Conservation (phyloP, 2,329 filamentous ascomycete genomes). For the Cladophialophora yegresii region DNA sequence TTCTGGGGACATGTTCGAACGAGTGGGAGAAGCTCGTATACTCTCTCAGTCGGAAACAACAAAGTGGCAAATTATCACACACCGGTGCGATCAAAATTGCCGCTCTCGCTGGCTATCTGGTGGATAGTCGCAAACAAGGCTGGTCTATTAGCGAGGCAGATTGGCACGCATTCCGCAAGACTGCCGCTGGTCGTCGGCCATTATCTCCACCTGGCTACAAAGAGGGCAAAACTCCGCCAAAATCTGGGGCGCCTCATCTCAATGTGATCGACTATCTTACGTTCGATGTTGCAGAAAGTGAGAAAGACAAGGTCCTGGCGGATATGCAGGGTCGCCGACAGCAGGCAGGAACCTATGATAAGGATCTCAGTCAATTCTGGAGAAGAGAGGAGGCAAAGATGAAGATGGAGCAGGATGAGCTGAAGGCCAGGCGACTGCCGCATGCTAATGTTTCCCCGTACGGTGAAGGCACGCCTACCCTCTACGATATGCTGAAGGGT, state of each 20-base stretch:
- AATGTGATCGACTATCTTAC: slow-evolving; percentile 51
- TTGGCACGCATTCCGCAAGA: slow-evolving; percentile 38
- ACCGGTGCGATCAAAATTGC: slow-evolving; percentile 44
- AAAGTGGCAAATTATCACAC: slow-evolving; percentile 49
- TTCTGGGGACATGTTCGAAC: slow-evolving; percentile 57
- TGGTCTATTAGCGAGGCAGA: slow-evolving; percentile 45
- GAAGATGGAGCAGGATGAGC: slow-evolving; percentile 26
- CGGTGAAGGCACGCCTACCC: not conserved
- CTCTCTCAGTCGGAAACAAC: slow-evolving; percentile 32
- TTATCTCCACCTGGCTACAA: slow-evolving; percentile 37
- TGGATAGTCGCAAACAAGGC: slow-evolving; percentile 51
- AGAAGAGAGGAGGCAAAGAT: slow-evolving; percentile 10
- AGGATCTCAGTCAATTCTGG: slow-evolving; percentile 40
- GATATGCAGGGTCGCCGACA: slow-evolving; percentile 41
- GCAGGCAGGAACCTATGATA: slow-evolving; percentile 37
- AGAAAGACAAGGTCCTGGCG: slow-evolving; percentile 39
- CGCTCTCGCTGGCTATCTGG: slow-evolving; percentile 49
- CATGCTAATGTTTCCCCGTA: not conserved
- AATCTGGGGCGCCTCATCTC: not conserved
- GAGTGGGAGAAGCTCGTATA: slow-evolving; percentile 57
- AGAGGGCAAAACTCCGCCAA: slow-evolving; percentile 27
- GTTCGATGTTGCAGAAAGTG: slow-evolving; percentile 44
- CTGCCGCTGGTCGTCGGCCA: slow-evolving; percentile 2
- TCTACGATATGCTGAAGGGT: slow-evolving; percentile 3
- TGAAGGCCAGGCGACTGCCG: not conserved